phyloP scores from a whole-genome alignment of 1,284 basidiomycete species.

The Porogramme epimiltina region DNA sequence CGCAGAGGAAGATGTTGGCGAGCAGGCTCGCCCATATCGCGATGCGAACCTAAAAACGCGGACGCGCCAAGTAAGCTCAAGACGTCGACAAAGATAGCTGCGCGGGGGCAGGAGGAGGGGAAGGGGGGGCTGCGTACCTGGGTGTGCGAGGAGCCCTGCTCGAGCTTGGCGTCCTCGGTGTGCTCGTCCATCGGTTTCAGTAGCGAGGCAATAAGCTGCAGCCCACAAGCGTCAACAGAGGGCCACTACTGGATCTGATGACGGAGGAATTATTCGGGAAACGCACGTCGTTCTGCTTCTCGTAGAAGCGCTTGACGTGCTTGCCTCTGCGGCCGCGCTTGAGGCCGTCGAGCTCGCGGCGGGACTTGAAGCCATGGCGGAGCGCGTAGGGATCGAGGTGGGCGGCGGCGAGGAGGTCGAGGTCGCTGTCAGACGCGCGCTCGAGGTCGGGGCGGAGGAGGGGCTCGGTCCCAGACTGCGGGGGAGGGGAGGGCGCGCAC shows the following conservation, averaged over 20 bases:
- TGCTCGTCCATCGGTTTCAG: constrained; percentile 91
- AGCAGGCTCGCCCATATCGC: constrained; percentile 86
- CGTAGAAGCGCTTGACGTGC: neutral
- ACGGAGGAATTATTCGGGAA: neutral
- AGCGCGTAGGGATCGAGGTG: constrained; percentile 3
- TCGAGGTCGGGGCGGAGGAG: constrained; percentile 1
- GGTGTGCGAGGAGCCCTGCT: constrained; percentile 63
- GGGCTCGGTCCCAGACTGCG: no score
- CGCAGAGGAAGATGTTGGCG: constrained; percentile 73
- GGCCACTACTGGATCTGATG: no score
- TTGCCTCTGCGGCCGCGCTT: neutral
- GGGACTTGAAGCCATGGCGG: constrained; percentile 7
- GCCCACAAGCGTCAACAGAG: neutral
- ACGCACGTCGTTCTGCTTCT: constrained; percentile 9
- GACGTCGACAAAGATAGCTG: neutral
- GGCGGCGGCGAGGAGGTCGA: neutral
- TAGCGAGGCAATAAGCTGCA: constrained; percentile 76
- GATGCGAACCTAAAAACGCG: constrained; percentile 82
- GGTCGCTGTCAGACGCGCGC: neutral
- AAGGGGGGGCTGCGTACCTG: constrained; percentile 48
- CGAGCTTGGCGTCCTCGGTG: constrained; percentile 69
- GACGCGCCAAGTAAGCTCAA: neutral
- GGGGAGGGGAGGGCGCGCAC: no score
- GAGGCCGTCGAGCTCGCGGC: neutral
- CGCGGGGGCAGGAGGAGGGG: neutral